Conservation (phyloP, 257 asterid species). For the Pogostemon cablin region DNA sequence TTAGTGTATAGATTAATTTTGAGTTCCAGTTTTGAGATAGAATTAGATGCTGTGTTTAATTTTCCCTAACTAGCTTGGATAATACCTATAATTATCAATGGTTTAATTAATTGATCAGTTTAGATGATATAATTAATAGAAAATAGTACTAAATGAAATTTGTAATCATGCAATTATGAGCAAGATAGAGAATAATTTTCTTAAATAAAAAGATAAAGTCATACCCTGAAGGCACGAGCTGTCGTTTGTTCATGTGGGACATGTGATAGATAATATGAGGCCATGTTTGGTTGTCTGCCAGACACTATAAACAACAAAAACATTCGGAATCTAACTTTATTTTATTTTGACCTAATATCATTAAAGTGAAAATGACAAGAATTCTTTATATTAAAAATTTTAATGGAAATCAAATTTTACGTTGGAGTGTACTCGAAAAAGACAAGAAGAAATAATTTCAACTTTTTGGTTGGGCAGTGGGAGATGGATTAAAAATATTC, state of each 20-base stretch:
- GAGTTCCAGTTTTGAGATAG: too few species aligned
- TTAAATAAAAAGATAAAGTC: background rate
- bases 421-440: constrained; percentile 8
- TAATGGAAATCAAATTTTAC: constrained; percentile 17
- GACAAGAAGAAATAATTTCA: background rate
- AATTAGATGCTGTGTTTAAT: background rate
- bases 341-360: constrained; percentile 29
- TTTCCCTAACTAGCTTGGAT: too few species aligned
- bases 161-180: background rate
- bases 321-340: constrained; percentile 54
- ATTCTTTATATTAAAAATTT: background rate
- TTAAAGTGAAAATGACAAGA: constrained; percentile 35
- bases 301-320: constrained; percentile 39
- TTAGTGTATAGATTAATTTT: too few species aligned
- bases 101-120: background rate
- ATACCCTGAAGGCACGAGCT: constrained; percentile 2
- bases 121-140: background rate
- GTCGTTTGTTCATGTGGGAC: constrained; percentile 29
- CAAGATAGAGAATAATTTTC: background rate
- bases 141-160: background rate
- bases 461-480: background rate
- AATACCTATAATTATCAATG: background rate
- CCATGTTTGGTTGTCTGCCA: constrained; percentile 36
- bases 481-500: too few species aligned
- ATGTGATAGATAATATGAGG: constrained; percentile 24